Percentiles rank a stretch among this genome's conserved stretches.
phyloP scores from a whole-genome alignment of 805 yeast species.

The Lipomyces oligophaga region DNA sequence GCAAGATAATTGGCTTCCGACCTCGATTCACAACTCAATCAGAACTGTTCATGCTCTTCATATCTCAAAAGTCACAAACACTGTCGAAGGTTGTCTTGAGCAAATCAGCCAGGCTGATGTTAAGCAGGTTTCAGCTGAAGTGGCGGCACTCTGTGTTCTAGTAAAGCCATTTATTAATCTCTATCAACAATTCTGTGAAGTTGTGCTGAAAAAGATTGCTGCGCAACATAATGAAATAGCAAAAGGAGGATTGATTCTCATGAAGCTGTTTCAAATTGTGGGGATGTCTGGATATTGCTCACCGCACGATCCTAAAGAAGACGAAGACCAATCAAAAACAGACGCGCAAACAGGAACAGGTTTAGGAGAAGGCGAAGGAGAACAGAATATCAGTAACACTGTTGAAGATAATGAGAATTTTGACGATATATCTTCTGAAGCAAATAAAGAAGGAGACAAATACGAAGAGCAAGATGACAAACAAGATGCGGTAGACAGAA shows the following conservation, averaged over 20 bases:
- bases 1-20: constrained; percentile 66
- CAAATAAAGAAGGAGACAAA: constrained; percentile 62
- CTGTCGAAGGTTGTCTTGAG: constrained; percentile 40
- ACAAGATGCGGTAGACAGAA: constrained; percentile 86
- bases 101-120: constrained; percentile 42
- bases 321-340: constrained; percentile 56
- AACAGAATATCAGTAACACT: constrained; percentile 72
- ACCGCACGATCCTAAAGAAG: constrained; percentile 70
- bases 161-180: constrained; percentile 61
- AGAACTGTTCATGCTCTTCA: constrained; percentile 45
- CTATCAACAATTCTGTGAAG: constrained; percentile 50
- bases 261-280: constrained; percentile 53
- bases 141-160: constrained; percentile 41
- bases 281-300: constrained; percentile 87
- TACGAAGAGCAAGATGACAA: constrained; percentile 61
- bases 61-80: constrained; percentile 38
- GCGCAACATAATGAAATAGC: constrained; percentile 52
- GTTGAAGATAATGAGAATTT: constrained; percentile 90
- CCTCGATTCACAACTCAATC: not conserved
- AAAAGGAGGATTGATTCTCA: constrained; percentile 58
- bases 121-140: constrained; percentile 37
- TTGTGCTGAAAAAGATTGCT: constrained; percentile 46
- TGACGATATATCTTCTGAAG: constrained; percentile 53
- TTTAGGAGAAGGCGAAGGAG: constrained; percentile 90
- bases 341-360: constrained; percentile 84